Evolutionary conservation across 176 grass and related monocot species (phyloP).

Genomic region (Eragrostis nindensis): DNA sequence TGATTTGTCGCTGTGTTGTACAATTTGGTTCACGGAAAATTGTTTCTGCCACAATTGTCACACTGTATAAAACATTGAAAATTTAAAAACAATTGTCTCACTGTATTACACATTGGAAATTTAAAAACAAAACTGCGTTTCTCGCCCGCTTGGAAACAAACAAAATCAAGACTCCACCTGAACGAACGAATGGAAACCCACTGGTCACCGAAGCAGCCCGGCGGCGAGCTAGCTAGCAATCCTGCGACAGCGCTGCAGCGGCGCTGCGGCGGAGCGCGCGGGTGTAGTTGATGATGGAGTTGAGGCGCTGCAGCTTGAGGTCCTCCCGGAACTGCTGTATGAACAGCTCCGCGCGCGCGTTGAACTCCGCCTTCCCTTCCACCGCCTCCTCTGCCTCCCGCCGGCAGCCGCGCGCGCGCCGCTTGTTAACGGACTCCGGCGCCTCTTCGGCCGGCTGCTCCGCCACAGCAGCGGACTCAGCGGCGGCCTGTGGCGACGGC

Average conservation of each 20-base stretch:
- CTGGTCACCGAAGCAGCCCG: no score
- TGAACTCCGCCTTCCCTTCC: constrained; percentile 37
- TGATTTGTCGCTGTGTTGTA: no score
- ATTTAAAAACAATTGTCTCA: no score
- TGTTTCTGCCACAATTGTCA: no score
- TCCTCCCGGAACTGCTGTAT: constrained; percentile 45
- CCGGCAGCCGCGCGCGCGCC: background rate
- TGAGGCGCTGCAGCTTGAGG: constrained; percentile 50
- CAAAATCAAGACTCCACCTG: background rate
- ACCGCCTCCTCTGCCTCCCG: background rate
- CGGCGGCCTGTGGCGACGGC: background rate
- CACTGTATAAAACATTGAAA: no score
- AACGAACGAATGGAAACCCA: background rate
- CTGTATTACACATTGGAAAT: no score
- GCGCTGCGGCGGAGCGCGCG: background rate
- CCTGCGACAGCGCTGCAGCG: background rate
- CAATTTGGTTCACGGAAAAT: no score
- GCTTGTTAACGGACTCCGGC: background rate
- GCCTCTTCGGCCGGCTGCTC: background rate
- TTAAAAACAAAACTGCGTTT: no score
- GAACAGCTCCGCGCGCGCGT: constrained; percentile 45
- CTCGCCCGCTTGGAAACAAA: background rate
- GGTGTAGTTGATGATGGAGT: constrained; percentile 43
- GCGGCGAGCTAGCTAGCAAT: background rate
- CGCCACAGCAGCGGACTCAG: background rate